Evolutionary conservation across 106 monocot genomes (phyloP).

Genomic region (Posidonia australis): DNA sequence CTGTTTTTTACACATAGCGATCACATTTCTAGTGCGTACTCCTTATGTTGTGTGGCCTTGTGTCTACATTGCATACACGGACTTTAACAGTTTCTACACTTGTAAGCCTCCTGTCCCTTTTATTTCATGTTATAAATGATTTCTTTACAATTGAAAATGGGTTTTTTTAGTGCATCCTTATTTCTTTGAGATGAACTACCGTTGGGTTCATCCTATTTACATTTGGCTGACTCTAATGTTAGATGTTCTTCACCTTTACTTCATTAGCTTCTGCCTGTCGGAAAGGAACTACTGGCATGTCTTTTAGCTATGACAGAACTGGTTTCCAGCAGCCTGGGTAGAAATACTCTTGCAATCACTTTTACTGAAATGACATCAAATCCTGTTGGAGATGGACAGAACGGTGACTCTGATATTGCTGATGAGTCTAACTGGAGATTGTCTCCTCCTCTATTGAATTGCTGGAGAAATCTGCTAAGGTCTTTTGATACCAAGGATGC

Average conservation of each 20-base stretch:
- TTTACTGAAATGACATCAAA: constrained; percentile 18
- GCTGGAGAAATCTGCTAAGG: constrained; percentile 55
- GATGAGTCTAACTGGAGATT: constrained; percentile 25
- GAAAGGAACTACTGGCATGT: constrained; percentile 71
- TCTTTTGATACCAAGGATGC: constrained; percentile 31
- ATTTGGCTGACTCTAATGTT: background rate
- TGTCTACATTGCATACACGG: no score
- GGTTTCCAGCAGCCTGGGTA: constrained; percentile 31
- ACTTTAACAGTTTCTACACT: no score
- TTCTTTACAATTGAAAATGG: no score
- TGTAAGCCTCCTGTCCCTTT: no score
- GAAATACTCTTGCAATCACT: constrained; percentile 31
- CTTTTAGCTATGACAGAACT: constrained; percentile 57
- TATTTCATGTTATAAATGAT: no score
- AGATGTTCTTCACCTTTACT: background rate
- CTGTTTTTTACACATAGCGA: no score
- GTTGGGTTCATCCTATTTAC: no score
- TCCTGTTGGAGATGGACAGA: constrained; percentile 15
- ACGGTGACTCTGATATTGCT: constrained; percentile 8
- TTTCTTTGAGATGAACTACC: no score
- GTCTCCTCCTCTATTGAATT: constrained; percentile 53
- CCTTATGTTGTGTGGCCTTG: no score
- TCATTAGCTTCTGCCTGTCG: constrained; percentile 67
- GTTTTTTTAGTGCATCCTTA: no score
- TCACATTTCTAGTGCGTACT: no score